These are phyloP conservation scores for Galerina sulciceps DNA, from an alignment of 768 basidiomycete genomes.

Conservation along the genomic window DNA sequence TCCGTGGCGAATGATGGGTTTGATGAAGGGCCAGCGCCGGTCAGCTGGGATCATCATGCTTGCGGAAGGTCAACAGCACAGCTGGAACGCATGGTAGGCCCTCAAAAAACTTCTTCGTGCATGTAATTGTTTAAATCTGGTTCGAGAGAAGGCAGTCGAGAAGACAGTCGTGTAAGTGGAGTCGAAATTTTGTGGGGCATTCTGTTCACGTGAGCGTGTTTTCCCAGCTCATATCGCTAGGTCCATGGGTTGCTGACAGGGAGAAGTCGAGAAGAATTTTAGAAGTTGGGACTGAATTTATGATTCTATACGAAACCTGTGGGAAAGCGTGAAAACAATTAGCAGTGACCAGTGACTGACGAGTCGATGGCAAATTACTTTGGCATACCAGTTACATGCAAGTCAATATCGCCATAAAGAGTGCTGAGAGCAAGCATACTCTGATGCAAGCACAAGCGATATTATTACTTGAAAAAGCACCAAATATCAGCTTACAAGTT, in stretches of 20 bases:
- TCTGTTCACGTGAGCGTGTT: conserved; percentile 17
- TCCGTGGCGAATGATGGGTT: neutral
- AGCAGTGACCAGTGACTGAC: too few relatives aligned
- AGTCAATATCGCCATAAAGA: too few relatives aligned
- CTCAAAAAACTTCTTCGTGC: conserved; percentile 7
- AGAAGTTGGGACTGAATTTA: neutral
- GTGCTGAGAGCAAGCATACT: too few relatives aligned
- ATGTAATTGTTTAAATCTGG: conserved; percentile 1
- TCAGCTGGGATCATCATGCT: conserved; percentile 9
- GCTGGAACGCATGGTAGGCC: conserved; percentile 1
- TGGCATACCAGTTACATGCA: too few relatives aligned
- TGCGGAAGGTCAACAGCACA: neutral
- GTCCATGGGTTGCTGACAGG: neutral
- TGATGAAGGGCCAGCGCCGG: too few relatives aligned
- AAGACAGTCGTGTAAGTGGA: conserved; percentile 9
- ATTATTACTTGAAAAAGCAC: too few relatives aligned
- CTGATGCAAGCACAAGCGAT: too few relatives aligned
- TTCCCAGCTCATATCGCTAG: neutral
- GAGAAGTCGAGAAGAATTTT: neutral
- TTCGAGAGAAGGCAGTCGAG: conserved; percentile 12
- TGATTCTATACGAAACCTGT: conserved; percentile 12
- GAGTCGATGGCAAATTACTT: too few relatives aligned
- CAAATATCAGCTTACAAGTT: too few relatives aligned
- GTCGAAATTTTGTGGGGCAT: conserved; percentile 2
- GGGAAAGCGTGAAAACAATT: neutral